Evolutionary conservation across 1,139 yeast genomes (phyloP).

Genomic region (Saccharomyces hybrid): DNA sequence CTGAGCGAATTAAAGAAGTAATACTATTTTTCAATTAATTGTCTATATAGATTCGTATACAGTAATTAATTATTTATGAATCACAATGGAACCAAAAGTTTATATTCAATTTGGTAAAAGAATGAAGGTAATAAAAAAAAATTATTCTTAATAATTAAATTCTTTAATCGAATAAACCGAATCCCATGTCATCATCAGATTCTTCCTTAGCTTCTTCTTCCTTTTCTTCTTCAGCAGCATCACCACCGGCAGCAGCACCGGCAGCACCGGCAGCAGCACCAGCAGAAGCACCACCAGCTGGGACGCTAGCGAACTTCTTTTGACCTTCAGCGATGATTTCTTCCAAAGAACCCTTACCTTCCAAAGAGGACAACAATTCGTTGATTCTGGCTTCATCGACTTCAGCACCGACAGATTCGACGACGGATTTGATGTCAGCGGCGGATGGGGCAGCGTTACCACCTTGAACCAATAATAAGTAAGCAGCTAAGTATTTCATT

Average conservation of each 20-base stretch:
- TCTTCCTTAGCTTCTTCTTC: constrained; percentile 52
- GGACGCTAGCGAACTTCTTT: constrained; percentile 91
- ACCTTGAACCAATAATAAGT: constrained; percentile 78
- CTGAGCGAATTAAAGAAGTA: constrained; percentile 1
- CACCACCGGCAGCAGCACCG: constrained; percentile 66
- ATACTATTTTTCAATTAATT: constrained; percentile 1
- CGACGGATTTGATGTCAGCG: constrained; percentile 79
- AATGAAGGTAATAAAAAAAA: constrained; percentile 5
- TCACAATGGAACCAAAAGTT: background rate
- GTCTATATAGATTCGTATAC: constrained; percentile 2
- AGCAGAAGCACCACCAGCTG: constrained; percentile 94
- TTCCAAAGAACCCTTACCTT: constrained; percentile 78
- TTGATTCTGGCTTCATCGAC: constrained; percentile 85
- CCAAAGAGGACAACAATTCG: constrained; percentile 80
- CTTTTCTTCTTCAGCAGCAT: constrained; percentile 51
- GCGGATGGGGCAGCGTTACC: constrained; percentile 89
- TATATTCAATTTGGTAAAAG: background rate
- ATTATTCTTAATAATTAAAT: constrained; percentile 5
- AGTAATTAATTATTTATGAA: constrained; percentile 1
- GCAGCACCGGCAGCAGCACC: constrained; percentile 63
- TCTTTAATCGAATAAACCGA: constrained; percentile 79
- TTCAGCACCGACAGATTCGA: constrained; percentile 92
- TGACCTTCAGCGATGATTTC: constrained; percentile 96
- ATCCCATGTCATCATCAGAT: constrained; percentile 75
- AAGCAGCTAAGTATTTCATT: constrained; percentile 90